Base-by-base conservation (phyloP, 2,329 filamentous ascomycete species). In the Colletotrichum viniferum region DNA sequence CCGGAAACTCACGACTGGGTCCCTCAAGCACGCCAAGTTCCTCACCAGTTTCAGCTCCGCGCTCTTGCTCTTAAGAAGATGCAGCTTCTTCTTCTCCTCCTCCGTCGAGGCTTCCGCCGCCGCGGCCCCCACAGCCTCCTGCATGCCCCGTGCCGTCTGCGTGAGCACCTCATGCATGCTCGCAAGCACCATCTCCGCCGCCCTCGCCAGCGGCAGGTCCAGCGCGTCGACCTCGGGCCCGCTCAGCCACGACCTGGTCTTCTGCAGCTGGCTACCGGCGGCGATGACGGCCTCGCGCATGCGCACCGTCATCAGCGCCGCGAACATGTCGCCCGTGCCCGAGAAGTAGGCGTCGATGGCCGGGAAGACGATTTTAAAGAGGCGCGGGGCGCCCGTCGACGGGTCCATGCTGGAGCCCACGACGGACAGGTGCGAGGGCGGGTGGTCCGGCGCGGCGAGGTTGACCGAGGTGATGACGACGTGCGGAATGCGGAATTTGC, bases 291-390 rank as follows among this genome's bases (percentile, higher is more conserved):
- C 96, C 87, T 98, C 95, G 73, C 96, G 93, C 81, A 99, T 92
- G 34, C 96, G 92, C 55, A 95, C 95, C 2, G 98, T 92, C 82
- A 95, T 96, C 61, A 99, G 89, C 9, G 96, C 96, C 34, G 96
- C 96, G 82, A 99, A 98, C 96, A 99, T 98, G 86, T 99, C 97
- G 62, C 97, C 97, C 0, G 97, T 98, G 55, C 97, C 97, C 80
- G 94, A 96, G 85, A 98, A 99, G 88, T 97, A 98, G 85, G 96
- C 95, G 82, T 98, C 94, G 75, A 98, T 93, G 32, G 94, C 91
- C 0, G 96, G 96, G 72, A 98, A 95, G 71, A 94, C 92, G 80
- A 98, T 93, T 80, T 94, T 93, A 88, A 98, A 99, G 68, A 96
- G 90, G n/a, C 97, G 93, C 0, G 96, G 92, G 77, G 84, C 86